Conservation (phyloP, 2,329 filamentous ascomycete genomes). For the Aspergillus pseudoterreus region DNA sequence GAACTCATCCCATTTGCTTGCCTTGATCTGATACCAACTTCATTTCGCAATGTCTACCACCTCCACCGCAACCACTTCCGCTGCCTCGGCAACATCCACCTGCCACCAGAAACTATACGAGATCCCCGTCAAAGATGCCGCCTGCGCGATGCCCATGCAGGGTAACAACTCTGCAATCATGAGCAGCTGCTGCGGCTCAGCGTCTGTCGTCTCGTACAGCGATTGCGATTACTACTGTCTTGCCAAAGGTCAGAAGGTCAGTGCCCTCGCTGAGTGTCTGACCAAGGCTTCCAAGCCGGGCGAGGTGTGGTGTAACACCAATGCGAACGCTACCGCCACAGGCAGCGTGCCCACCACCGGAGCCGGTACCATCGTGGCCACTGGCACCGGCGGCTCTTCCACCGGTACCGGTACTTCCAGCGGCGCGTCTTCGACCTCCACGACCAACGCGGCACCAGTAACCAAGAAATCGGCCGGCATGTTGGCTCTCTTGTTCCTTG, state of each 20-base stretch:
- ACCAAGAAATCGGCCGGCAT: constrained; percentile 5
- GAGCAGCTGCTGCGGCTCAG: constrained; percentile 18
- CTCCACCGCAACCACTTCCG: constrained; percentile 13
- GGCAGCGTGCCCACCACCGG: constrained; percentile 16
- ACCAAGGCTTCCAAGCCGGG: constrained; percentile 17
- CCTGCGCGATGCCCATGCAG: constrained; percentile 21
- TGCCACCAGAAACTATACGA: constrained; percentile 19
- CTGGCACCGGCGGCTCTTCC: constrained; percentile 5
- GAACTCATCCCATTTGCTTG: too few relatives aligned
- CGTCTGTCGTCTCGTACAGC: constrained; percentile 17
- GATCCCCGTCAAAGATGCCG: constrained; percentile 21
- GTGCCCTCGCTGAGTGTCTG: constrained; percentile 18
- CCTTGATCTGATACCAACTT: neutral
- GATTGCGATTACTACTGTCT: constrained; percentile 24
- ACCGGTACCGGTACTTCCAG: constrained; percentile 8
- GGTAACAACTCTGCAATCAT: constrained; percentile 19
- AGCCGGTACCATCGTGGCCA: constrained; percentile 12
- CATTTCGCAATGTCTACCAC: constrained; percentile 3
- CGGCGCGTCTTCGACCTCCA: neutral
- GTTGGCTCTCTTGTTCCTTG: constrained; percentile 10
- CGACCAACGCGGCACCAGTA: constrained; percentile 4
- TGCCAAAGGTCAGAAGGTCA: constrained; percentile 16
- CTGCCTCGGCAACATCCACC: constrained; percentile 16
- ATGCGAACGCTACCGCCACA: constrained; percentile 20
- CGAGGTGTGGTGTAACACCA: constrained; percentile 22